Conservation (phyloP, 371 early-diverging fungal species). For the Mucor piriformis region DNA sequence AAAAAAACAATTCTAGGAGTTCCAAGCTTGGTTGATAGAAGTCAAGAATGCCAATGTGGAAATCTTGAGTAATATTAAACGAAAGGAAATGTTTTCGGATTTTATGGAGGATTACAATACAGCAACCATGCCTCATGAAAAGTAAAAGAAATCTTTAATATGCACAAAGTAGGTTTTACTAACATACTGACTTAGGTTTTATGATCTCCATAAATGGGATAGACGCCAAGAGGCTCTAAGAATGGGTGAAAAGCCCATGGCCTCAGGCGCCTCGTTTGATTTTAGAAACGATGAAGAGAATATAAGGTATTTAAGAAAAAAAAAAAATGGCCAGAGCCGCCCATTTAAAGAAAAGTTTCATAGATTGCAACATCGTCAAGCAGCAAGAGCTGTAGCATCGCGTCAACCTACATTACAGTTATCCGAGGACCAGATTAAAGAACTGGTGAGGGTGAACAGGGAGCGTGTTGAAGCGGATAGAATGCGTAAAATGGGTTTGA, state of each 20-base stretch:
- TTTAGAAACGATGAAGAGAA: slow-evolving; percentile 54
- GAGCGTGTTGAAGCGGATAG: slow-evolving; percentile 72
- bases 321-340: no score
- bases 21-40: slow-evolving; percentile 77
- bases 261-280: slow-evolving; percentile 25
- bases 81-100: slow-evolving; percentile 67
- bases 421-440: slow-evolving; percentile 63
- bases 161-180: slow-evolving; percentile 1
- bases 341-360: background rate
- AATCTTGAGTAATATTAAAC: slow-evolving; percentile 51
- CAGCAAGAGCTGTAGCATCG: slow-evolving; percentile 26
- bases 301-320: slow-evolving; percentile 31
- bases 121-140: slow-evolving; percentile 73
- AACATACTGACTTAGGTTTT: slow-evolving; percentile 47
- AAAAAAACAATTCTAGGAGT: slow-evolving; percentile 52
- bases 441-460: slow-evolving; percentile 62
- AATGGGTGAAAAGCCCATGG: slow-evolving; percentile 50
- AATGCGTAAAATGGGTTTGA: slow-evolving; percentile 68
- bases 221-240: slow-evolving; percentile 57
- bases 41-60: slow-evolving; percentile 67
- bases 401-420: slow-evolving; percentile 40
- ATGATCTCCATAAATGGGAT: slow-evolving; percentile 64
- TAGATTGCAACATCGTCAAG: slow-evolving; percentile 35
- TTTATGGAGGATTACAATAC: slow-evolving; percentile 84
- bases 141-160: slow-evolving; percentile 38